Conservation (phyloP, 1,284 basidiomycete genomes). For the Cutaneotrichosporon sp. region DNA sequence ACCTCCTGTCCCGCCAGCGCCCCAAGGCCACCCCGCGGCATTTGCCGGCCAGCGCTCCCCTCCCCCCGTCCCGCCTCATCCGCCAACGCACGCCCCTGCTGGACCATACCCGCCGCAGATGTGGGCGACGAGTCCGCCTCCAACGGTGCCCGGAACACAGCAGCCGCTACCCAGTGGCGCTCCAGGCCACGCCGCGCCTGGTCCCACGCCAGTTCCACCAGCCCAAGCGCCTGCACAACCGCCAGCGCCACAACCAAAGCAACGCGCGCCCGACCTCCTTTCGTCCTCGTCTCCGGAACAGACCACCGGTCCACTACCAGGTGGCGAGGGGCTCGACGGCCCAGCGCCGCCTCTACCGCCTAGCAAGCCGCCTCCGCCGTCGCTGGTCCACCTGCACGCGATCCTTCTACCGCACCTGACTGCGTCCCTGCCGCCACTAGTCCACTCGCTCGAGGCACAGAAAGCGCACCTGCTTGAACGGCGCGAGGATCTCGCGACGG, state of each 20-base stretch:
- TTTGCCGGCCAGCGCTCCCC: constrained; percentile 1
- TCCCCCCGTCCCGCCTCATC: constrained; percentile 1
- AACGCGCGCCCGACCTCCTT: constrained; percentile 13
- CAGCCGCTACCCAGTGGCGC: constrained; percentile 11
- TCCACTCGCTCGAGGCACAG: constrained; percentile 62
- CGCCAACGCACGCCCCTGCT: constrained; percentile 3
- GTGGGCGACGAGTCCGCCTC: not conserved
- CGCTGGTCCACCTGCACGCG: constrained; percentile 76
- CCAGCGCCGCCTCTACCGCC: constrained; percentile 73
- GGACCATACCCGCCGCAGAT: constrained; percentile 5
- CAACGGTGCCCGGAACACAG: not conserved
- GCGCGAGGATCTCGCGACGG: constrained; percentile 75
- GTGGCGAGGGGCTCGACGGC: constrained; percentile 8
- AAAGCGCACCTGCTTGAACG: constrained; percentile 71
- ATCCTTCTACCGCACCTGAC: constrained; percentile 70
- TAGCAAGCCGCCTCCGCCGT: constrained; percentile 62
- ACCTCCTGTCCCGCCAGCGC: not conserved
- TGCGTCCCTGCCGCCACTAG: constrained; percentile 62
- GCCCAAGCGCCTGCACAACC: constrained; percentile 8
- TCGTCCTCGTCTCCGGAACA: constrained; percentile 38
- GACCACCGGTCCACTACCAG: constrained; percentile 37
- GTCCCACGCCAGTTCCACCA: not conserved
- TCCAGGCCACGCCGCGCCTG: not conserved
- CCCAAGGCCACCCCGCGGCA: not conserved
- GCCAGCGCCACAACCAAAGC: constrained; percentile 21